Evolutionary conservation across 345 rosid species (phyloP).

Genomic region (Carallia pectinifolia): DNA sequence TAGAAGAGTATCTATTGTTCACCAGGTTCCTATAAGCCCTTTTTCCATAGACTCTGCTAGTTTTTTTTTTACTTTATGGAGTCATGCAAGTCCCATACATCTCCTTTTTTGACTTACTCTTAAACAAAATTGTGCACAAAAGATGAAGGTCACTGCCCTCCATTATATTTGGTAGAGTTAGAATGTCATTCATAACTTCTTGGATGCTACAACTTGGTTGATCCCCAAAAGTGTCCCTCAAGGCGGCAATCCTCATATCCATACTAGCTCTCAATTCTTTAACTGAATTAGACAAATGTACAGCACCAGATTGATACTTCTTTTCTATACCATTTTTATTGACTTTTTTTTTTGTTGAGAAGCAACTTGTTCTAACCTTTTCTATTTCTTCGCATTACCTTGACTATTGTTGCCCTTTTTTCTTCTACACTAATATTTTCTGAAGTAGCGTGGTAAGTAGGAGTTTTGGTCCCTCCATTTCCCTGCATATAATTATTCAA

Average conservation of each 20-base stretch:
- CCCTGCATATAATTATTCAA: background rate
- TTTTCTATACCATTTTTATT: background rate
- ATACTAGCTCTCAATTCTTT: background rate
- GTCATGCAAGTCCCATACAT: background rate
- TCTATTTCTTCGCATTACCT: background rate
- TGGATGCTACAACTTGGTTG: background rate
- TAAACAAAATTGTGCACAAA: background rate
- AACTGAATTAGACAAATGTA: background rate
- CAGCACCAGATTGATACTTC: background rate
- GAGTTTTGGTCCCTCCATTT: too few relatives aligned
- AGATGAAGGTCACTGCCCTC: background rate
- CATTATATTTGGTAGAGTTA: background rate
- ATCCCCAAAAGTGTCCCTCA: background rate
- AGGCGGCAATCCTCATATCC: background rate
- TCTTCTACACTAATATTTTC: too few relatives aligned
- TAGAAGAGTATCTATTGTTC: too few relatives aligned
- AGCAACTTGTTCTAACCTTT: background rate
- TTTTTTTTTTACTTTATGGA: background rate
- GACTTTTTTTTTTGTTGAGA: too few relatives aligned
- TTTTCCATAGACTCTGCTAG: background rate
- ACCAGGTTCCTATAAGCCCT: too few relatives aligned
- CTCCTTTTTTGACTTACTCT: background rate
- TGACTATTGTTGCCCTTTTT: background rate
- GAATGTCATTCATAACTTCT: background rate
- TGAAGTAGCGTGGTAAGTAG: too few relatives aligned